These are phyloP conservation scores for Endotrypanum monterogeii DNA, from an alignment of 208 protist species.

Conservation along the genomic window DNA sequence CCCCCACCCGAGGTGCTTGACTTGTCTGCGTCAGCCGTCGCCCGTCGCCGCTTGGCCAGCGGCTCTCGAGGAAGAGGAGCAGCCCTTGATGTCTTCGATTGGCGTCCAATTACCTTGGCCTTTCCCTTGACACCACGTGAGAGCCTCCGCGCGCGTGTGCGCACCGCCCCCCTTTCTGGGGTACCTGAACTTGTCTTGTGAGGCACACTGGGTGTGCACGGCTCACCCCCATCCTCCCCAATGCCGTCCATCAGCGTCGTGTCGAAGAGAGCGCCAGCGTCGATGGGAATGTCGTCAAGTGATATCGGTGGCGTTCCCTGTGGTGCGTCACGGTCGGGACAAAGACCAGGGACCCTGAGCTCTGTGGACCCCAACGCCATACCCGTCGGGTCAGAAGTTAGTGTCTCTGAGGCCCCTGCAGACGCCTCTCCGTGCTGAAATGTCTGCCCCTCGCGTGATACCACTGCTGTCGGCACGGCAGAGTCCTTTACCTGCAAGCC, in stretches of 20 bases:
- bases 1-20: neutral
- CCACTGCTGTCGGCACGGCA: neutral
- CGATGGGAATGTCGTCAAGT: constrained; percentile 4
- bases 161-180: neutral
- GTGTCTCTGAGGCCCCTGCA: neutral
- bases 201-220: neutral
- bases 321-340: neutral
- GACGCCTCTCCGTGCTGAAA: neutral
- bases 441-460: neutral
- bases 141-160: neutral
- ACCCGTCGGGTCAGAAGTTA: neutral
- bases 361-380: neutral
- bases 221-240: neutral
- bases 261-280: constrained; percentile 21
- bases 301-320: neutral
- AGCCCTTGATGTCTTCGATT: neutral
- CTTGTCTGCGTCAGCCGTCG: neutral
- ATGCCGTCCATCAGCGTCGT: constrained; percentile 21
- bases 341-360: neutral
- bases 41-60: neutral
- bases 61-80: neutral
- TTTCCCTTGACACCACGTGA: neutral
- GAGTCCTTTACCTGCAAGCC: neutral
- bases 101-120: neutral
- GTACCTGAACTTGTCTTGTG: neutral